Percentiles rank a stretch among this genome's conserved stretches.
phyloP scores from a whole-genome alignment of 192 early-diverging fungal genomes.

The Lobosporangium transversale region DNA sequence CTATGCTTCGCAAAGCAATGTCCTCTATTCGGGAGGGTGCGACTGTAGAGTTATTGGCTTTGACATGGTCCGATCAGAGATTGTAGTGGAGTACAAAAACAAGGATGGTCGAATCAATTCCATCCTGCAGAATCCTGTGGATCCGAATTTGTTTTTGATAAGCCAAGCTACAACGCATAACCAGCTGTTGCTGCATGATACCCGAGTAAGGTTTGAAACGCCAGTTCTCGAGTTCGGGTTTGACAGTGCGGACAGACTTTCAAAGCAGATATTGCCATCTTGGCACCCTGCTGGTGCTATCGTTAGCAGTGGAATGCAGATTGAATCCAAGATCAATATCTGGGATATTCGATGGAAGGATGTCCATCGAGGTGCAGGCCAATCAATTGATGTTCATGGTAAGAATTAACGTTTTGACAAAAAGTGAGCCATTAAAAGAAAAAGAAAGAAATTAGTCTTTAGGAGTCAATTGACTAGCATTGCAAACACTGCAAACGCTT shows the following conservation, averaged over 20 bases:
- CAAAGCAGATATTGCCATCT: conserved; percentile 22
- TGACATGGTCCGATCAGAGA: conserved; percentile 35
- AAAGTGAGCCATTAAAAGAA: too few relatives aligned
- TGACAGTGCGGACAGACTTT: conserved; percentile 30
- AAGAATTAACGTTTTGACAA: not conserved
- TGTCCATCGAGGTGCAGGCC: conserved; percentile 37
- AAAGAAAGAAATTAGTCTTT: not conserved
- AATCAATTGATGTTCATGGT: conserved; percentile 35
- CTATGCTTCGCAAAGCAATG: conserved; percentile 5
- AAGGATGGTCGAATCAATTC: conserved; percentile 27
- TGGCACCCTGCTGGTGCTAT: conserved; percentile 44
- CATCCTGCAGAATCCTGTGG: conserved; percentile 25
- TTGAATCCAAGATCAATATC: conserved; percentile 44
- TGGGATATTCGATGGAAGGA: conserved; percentile 52
- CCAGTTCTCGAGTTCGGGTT: conserved; percentile 37
- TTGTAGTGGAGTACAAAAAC: conserved; percentile 28
- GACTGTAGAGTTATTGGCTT: conserved; percentile 38
- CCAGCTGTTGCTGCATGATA: conserved; percentile 38
- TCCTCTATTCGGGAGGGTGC: conserved; percentile 29
- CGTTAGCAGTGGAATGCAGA: conserved; percentile 40
- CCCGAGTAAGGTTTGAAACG: conserved; percentile 8
- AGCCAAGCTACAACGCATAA: conserved; percentile 24
- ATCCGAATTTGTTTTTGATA: conserved; percentile 32
- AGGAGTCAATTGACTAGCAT: not conserved
- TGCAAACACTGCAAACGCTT: too few relatives aligned